These are phyloP conservation scores for Citrus glauca DNA, from an alignment of 345 rosid genomes.

Conservation along the genomic window DNA sequence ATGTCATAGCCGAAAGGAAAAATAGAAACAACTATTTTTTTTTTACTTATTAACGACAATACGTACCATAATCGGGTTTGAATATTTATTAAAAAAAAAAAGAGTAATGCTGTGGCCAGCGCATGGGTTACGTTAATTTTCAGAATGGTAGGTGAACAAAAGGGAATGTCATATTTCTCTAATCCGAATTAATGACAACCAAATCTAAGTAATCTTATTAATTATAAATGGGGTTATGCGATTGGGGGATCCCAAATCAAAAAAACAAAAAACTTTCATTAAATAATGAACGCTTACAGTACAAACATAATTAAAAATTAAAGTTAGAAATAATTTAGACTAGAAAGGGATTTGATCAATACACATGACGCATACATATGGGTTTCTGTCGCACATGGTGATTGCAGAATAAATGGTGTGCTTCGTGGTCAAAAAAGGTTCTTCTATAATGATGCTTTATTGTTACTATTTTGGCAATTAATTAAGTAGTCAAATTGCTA, in stretches of 20 bases:
- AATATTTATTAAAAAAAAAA: too few species aligned
- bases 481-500: conserved; percentile 9
- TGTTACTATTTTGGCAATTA: not conserved
- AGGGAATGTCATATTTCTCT: conserved; percentile 1
- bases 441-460: not conserved
- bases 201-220: conserved; percentile 23
- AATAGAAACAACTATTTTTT: not conserved
- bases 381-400: conserved; percentile 1
- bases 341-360: not conserved
- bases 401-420: conserved; percentile 3
- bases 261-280: not conserved
- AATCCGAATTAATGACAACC: conserved; percentile 12
- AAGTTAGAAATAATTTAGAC: not conserved
- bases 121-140: conserved; percentile 6
- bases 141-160: not conserved
- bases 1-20: not conserved
- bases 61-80: not conserved
- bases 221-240: not conserved
- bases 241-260: conserved; percentile 6
- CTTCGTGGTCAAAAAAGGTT: not conserved
- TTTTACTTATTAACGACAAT: not conserved
- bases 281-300: not conserved
- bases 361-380: not conserved
- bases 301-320: not conserved
- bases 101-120: conserved; percentile 28